Evolutionary conservation across 495 filamentous ascomycete species (phyloP).

Genomic region (Penicillium daleae): DNA sequence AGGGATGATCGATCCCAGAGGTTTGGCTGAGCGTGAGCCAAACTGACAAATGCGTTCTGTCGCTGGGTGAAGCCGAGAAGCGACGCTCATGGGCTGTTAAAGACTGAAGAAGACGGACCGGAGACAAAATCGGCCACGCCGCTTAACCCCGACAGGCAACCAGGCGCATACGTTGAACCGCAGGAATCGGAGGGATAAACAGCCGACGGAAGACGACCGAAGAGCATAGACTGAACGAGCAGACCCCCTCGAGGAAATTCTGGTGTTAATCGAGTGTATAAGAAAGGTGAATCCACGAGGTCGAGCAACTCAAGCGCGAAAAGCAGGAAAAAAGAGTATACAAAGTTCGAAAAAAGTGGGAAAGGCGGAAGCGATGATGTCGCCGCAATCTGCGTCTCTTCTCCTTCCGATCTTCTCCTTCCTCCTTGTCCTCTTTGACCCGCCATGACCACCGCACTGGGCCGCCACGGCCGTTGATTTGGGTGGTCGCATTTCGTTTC

Average conservation of each 20-base stretch:
- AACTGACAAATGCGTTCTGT: slow-evolving; percentile 17
- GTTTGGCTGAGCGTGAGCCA: slow-evolving; percentile 8
- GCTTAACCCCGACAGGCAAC: slow-evolving; percentile 34
- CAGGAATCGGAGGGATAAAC: slow-evolving; percentile 7
- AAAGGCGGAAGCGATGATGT: slow-evolving; percentile 25
- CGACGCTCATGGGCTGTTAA: slow-evolving; percentile 21
- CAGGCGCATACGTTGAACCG: slow-evolving; percentile 15
- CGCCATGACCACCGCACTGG: slow-evolving; percentile 32
- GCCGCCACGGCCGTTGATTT: slow-evolving; percentile 40
- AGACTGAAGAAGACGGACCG: slow-evolving; percentile 18
- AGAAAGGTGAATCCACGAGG: neutral
- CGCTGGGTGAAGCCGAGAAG: slow-evolving; percentile 14
- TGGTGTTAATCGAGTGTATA: neutral
- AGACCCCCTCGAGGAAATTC: neutral
- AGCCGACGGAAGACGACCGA: slow-evolving; percentile 7
- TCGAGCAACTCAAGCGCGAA: neutral
- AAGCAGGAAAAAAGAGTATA: slow-evolving; percentile 2
- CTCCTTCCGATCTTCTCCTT: slow-evolving; percentile 21
- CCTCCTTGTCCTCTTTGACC: slow-evolving; percentile 13
- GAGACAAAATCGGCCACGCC: slow-evolving; percentile 30
- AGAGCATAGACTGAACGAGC: slow-evolving; percentile 6
- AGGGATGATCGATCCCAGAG: slow-evolving; percentile 11
- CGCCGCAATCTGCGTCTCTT: slow-evolving; percentile 20
- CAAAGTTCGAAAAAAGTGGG: slow-evolving; percentile 10
- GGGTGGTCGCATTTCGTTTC: slow-evolving; percentile 5